These are phyloP conservation scores for Scedosporium apiospermum DNA, from an alignment of 2,329 filamentous ascomycete species.

Conservation along the genomic window DNA sequence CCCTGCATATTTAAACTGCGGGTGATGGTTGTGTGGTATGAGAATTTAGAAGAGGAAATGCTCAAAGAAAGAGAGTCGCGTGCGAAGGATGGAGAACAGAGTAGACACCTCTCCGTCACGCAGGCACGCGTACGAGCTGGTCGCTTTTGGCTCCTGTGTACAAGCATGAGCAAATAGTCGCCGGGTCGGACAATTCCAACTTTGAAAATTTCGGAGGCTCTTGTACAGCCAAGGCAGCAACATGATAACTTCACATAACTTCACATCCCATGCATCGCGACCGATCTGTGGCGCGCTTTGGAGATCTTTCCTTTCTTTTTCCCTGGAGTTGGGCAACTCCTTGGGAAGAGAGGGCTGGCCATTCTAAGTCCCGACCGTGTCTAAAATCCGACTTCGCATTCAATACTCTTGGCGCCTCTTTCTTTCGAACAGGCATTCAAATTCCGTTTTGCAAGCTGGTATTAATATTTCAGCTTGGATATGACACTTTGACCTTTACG, in stretches of 20 bases:
- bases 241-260: constrained; percentile 1
- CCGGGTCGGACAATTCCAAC: constrained; percentile 3
- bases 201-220: not conserved
- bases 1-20: constrained; percentile 7
- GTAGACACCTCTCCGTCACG: constrained; percentile 7
- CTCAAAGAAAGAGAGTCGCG: not conserved
- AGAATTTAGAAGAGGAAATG: constrained; percentile 2
- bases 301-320: not conserved
- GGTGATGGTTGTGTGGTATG: not conserved
- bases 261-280: not conserved
- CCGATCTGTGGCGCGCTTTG: not conserved
- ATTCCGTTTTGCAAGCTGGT: not conserved
- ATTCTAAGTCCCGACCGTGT: not conserved
- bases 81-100: constrained; percentile 3
- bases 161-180: not conserved
- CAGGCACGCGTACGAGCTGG: not conserved
- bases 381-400: not conserved
- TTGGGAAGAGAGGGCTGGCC: not conserved
- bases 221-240: not conserved
- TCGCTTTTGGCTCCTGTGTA: not conserved
- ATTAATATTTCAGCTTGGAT: not conserved
- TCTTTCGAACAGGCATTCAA: not conserved
- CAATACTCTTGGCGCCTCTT: not conserved
- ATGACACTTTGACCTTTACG: not conserved
- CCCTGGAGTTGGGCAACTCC: not conserved